Percentiles rank a stretch among this genome's conserved stretches.
Conservation (phyloP, 2,329 filamentous ascomycete genomes). For the Dactylella cylindrospora region DNA sequence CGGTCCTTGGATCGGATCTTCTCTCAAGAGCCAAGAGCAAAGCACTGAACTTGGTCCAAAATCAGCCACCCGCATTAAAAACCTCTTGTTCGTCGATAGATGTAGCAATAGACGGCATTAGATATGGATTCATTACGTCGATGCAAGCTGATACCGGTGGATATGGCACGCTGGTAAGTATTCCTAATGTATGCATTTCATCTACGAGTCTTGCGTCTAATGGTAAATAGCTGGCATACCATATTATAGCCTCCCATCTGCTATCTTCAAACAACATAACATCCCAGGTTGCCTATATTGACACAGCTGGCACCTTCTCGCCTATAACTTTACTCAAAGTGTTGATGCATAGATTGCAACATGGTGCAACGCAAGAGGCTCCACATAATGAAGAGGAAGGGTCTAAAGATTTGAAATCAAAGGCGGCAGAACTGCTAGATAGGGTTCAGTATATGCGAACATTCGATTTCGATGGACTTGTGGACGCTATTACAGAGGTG, state of each 20-base stretch:
- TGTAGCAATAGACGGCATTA: conserved; percentile 16
- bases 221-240: conserved; percentile 15
- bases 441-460: conserved; percentile 38
- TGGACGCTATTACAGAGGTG: conserved; percentile 29
- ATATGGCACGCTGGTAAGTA: conserved; percentile 14
- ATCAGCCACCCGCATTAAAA: neutral
- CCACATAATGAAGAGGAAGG: neutral
- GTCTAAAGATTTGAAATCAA: neutral
- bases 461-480: conserved; percentile 38
- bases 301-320: conserved; percentile 38
- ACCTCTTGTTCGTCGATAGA: conserved; percentile 19
- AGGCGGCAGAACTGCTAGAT: conserved; percentile 26
- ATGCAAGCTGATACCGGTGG: conserved; percentile 24
- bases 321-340: conserved; percentile 20
- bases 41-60: neutral
- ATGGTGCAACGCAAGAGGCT: conserved; percentile 8
- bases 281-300: conserved; percentile 31
- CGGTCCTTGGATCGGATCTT: conserved; percentile 21
- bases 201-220: neutral
- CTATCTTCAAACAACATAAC: neutral
- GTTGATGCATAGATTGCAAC: conserved; percentile 33
- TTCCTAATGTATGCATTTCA: neutral
- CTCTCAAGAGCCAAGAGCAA: conserved; percentile 21
- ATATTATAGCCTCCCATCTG: conserved; percentile 24
- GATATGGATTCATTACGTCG: conserved; percentile 27